These are phyloP conservation scores for Camellia lanceoleosa DNA, from an alignment of 148 eudicot species.

Conservation along the genomic window DNA sequence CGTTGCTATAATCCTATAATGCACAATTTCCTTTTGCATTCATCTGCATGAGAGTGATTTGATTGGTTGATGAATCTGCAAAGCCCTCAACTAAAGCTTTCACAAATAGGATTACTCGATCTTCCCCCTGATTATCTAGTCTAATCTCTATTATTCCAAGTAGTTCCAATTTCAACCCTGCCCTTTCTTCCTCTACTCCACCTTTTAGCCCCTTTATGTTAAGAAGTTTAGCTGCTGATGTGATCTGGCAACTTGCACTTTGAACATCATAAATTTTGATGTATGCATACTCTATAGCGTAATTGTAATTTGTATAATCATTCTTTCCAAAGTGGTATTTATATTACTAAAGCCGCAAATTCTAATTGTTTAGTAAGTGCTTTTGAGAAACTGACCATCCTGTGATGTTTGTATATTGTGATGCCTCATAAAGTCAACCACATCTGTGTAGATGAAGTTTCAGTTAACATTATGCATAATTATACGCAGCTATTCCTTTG, in stretches of 20 bases:
- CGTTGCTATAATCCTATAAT: too few relatives aligned
- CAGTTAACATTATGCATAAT: neutral
- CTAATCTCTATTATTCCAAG: neutral
- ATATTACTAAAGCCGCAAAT: neutral
- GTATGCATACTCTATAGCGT: neutral
- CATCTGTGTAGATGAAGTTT: neutral
- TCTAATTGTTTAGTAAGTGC: neutral
- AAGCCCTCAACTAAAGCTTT: neutral
- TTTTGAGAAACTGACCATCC: neutral
- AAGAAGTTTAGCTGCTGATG: neutral
- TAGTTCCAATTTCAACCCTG: neutral
- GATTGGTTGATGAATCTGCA: neutral
- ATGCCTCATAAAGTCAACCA: neutral
- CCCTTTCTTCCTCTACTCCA: neutral
- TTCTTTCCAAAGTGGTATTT: neutral
- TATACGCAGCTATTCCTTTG: neutral
- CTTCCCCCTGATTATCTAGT: neutral
- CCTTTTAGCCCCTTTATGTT: neutral
- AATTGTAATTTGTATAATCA: neutral
- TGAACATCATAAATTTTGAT: neutral
- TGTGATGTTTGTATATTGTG: neutral
- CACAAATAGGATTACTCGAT: neutral
- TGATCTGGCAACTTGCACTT: neutral
- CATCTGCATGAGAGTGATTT: neutral
- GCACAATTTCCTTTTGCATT: too few relatives aligned